Evolutionary conservation across 805 yeast species (phyloP), one percentile per base, ranked within the genome.

Genomic region (Kuraishia ogatae): DNA sequence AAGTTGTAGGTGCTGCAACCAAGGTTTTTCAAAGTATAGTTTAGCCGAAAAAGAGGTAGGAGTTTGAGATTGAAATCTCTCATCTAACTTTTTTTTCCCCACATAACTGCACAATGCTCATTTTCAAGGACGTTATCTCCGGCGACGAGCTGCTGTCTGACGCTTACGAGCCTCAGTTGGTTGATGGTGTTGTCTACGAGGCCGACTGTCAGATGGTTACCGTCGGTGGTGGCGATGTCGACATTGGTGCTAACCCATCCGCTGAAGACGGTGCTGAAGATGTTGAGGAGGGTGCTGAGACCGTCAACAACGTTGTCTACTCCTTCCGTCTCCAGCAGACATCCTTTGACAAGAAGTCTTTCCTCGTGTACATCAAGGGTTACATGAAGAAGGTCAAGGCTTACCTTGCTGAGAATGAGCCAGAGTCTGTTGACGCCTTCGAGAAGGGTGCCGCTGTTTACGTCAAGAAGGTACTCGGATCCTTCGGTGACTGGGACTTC

Each of bases 241-340:
- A 94, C 77, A 94, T 94, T 75, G 99, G 99, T 80, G 99, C 97
- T 70, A 94, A 94, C 87, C 97, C 99, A 71, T 90, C 97, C 69
- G 97, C 98, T 65, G 99, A 94, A 80, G 98, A 80, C 65, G 97
- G 79, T 73, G 90, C 71, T 55, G 97, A 87, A 43, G 92, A 76
- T 57, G 72, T 83, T 54, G 98, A 90, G 68, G 96, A 88, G 54
- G 89, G 86, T 76, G 80, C 80, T 66, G 93, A 87, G 78, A 82
- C 89, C 68, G 97, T 94, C 73, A 94, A 93, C 96, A 94, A 94
- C 82, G 89, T 94, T 73, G 97, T 93, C 67, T 84, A 91, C 92
- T 90, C 97, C 64, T 92, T 94, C 94, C 89, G 97, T 82, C 86
- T 94, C 73, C 97, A 89, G 80, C 89, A 82, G 77, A 94, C 99